A percentile compares a stretch with the other conserved stretches of the same genome.
These are phyloP conservation scores for Peniophora sp. DNA, from an alignment of 1,284 basidiomycete genomes.

Conservation along the genomic window DNA sequence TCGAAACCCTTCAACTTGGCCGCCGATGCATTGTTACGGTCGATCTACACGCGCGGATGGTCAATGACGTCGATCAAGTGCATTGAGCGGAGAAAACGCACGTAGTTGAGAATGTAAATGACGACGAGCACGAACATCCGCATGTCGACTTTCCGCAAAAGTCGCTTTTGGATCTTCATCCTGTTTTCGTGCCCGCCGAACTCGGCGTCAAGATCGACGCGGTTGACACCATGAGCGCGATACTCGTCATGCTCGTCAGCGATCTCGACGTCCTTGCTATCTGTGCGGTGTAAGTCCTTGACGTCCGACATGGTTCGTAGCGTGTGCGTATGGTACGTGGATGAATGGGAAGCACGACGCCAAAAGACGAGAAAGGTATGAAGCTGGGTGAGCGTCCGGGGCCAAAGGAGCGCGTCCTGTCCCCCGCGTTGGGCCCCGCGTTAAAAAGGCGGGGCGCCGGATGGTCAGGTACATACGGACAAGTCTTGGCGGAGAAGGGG, in stretches of 20 bases:
- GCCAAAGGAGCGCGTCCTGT: no score
- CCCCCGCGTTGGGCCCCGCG: no score
- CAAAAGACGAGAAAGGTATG: no score
- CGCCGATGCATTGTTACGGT: slow-evolving; percentile 63
- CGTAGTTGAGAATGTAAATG: slow-evolving; percentile 63
- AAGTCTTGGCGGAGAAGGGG: no score
- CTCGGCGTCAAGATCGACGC: slow-evolving; percentile 22
- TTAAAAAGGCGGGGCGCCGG: no score
- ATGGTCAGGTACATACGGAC: no score
- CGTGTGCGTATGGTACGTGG: no score
- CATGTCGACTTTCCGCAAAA: slow-evolving; percentile 56
- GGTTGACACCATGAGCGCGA: background rate
- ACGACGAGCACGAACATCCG: slow-evolving; percentile 60
- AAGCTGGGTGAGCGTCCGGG: no score
- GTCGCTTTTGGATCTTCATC: slow-evolving; percentile 37
- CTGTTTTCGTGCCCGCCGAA: slow-evolving; percentile 35
- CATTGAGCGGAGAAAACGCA: slow-evolving; percentile 21
- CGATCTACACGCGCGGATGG: slow-evolving; percentile 33
- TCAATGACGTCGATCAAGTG: background rate
- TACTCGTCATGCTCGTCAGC: slow-evolving; percentile 3
- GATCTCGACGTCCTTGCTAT: background rate
- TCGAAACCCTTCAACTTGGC: slow-evolving; percentile 67
- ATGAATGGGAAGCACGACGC: no score
- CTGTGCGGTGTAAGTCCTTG: background rate
- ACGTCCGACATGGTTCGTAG: no score